Base-by-base conservation (phyloP, 371 early-diverging fungal species). In the Mortierella sp. region DNA sequence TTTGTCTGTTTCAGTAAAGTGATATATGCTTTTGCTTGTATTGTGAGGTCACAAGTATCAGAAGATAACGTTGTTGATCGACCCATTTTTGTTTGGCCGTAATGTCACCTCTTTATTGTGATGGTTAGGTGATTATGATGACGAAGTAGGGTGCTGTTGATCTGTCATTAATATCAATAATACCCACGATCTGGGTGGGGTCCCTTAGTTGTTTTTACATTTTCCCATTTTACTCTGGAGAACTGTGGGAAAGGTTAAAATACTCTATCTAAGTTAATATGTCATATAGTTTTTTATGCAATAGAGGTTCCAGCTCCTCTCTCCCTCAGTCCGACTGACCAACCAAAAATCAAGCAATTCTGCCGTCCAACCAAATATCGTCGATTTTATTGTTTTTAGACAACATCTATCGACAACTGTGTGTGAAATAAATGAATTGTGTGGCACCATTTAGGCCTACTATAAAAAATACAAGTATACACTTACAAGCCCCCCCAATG, bases 231-330 rank as follows among this genome's bases (percentile, higher is more conserved):
- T 57, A 9, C 34, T n/a, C 13, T 61, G 62, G 43, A 29, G 43
- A 28, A 35, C 61, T 61, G 61, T 22, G 45, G 59, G 68, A 37
- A 67, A 47, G 47, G 45, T 29, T 61, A 69, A 69, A 55, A 62
- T 58, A 61, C 42, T 49, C 53, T 62, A 69, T 69, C 54, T 69
- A 62, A 69, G 63, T 43, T 43, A 62, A 61, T 69, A 32, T 31
- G 56, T 35, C 70, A 56, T 69, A 69, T 62, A 62, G 63, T 68
- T 68, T 66, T 63, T 62, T 64, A 64, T 55, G 49, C 57, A 19
- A 56, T 45, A 15, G 42, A 15, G 31, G 28, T 60, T 45, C 63
- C 70, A 43, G 70, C 47, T 57, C 57, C 57, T 57, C 57, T 34
- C 34, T 34, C 34, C 8, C 67, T 56, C 67, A 66, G 67, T 56